Base-by-base conservation (phyloP, 1,139 yeast species). In the Hyphopichia khmerensis region DNA sequence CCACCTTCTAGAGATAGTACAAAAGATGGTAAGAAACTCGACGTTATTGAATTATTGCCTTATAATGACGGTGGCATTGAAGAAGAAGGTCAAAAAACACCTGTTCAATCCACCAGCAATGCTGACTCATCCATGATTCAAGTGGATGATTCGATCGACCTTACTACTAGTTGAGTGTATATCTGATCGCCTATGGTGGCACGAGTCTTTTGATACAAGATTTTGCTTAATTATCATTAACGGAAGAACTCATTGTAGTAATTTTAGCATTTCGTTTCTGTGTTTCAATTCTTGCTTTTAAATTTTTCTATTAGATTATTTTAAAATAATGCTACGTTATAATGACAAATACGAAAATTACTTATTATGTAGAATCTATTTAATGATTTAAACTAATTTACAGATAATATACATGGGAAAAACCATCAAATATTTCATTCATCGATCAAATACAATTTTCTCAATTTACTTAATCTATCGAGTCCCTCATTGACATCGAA, bases 241-340 rank as follows among this genome's bases (percentile, higher is more conserved):
- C 8, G 24, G 8, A 6, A 21, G 5, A 21, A 5, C 8, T 21
- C 8, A 6, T 21, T 21, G 8, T 5, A 21, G 24, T 21, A 8
- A 6, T 21, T 26, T 26, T 26, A 9, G 5, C n/a, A 7, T 26
- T 26, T 26, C 4, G 5, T 26, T 26, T 26, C n/a, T 26, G 10
- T 4, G 11, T 26, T 13, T 24, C 19, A n/a, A 35, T 21, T 45
- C 33, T 67, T 55, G 2, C 71, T 69, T 42, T 65, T 31, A 1
- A 55, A 57, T 17, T 50, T n/a, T n/a, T n/a, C n/a, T n/a, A n/a
- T n/a, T n/a, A n/a, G n/a, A n/a, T n/a, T 46, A 27, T 51, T 69
- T 23, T 80, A 60, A 8, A 75, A 62, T 30, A 84, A 57, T 5
- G 90, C n/a, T 26, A 26, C 29, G 29, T 26, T 26, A 11, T 9